Conservation (phyloP, 2,329 filamentous ascomycete species). For the Apiospora malaysiana region DNA sequence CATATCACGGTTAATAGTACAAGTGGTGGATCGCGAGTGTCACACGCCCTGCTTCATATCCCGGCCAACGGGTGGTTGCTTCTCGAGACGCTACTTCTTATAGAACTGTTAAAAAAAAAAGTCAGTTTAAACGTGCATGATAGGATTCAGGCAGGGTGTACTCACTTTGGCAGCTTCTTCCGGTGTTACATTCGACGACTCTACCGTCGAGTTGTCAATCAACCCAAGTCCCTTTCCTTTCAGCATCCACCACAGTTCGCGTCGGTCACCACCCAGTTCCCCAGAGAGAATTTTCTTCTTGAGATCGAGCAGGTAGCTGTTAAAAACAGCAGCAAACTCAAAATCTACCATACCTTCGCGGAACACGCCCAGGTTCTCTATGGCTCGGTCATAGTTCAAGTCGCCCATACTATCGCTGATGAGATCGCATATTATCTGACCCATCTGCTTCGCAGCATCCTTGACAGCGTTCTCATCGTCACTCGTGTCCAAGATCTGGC, state of each 20-base stretch:
- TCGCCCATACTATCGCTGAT: constrained; percentile 79
- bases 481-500: constrained; percentile 71
- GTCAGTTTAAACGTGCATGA: background rate
- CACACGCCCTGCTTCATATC: background rate
- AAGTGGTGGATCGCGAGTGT: background rate
- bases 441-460: constrained; percentile 77
- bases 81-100: background rate
- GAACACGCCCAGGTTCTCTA: constrained; percentile 80
- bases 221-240: constrained; percentile 72
- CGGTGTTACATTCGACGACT: constrained; percentile 68
- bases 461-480: constrained; percentile 67
- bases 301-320: constrained; percentile 71
- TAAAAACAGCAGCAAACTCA: constrained; percentile 79
- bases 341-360: constrained; percentile 76
- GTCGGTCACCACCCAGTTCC: constrained; percentile 75
- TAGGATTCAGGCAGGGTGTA: background rate
- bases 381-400: constrained; percentile 72
- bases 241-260: constrained; percentile 83
- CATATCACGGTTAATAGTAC: background rate
- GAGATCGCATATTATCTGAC: constrained; percentile 69
- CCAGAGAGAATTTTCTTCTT: constrained; percentile 75
- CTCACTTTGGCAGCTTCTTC: constrained; percentile 72
- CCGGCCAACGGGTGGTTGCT: background rate
- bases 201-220: constrained; percentile 68
- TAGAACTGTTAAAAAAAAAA: background rate